These are phyloP conservation scores for Phytopythium aichiense DNA, from an alignment of 352 stramenopile species.

Conservation along the genomic window DNA sequence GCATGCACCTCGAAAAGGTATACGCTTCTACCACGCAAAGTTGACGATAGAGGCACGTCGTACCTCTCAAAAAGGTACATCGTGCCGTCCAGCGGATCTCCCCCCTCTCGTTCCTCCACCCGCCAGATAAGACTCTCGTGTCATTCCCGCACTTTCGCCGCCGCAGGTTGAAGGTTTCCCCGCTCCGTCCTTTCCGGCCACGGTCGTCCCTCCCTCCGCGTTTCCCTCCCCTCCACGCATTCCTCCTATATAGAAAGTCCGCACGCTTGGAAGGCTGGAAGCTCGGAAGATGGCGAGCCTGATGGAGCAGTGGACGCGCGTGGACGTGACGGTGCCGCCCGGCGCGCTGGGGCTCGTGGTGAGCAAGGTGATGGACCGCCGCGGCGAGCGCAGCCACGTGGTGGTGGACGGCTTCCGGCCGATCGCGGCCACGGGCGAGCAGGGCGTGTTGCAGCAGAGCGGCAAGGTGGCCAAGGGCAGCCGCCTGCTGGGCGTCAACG, in stretches of 20 bases:
- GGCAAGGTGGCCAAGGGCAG: slow-evolving; percentile 33
- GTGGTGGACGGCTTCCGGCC: slow-evolving; percentile 78
- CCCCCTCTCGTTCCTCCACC: background rate
- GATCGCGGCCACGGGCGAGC: slow-evolving; percentile 30
- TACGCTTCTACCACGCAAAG: background rate
- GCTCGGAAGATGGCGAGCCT: too few relatives aligned
- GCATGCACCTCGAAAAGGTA: background rate
- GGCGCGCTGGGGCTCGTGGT: slow-evolving; percentile 76
- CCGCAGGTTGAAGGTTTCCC: slow-evolving; percentile 6
- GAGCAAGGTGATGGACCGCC: slow-evolving; percentile 37
- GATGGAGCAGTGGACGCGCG: slow-evolving; percentile 18
- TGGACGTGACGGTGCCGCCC: slow-evolving; percentile 63
- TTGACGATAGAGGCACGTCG: background rate
- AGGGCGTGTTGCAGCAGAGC: slow-evolving; percentile 39
- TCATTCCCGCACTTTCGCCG: slow-evolving; percentile 5
- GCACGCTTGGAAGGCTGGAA: too few relatives aligned
- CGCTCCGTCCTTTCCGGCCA: background rate
- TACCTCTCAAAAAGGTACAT: background rate
- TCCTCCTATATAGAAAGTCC: background rate
- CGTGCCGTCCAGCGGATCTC: background rate
- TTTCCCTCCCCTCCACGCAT: slow-evolving; percentile 1
- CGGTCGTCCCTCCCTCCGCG: background rate
- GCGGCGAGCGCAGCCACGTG: slow-evolving; percentile 29
- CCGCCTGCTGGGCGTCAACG: slow-evolving; percentile 68
- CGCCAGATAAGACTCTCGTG: background rate